Evolutionary conservation across 352 stramenopile species (phyloP), one percentile per base, ranked within the genome.

Genomic region (Pythium inflatum): DNA sequence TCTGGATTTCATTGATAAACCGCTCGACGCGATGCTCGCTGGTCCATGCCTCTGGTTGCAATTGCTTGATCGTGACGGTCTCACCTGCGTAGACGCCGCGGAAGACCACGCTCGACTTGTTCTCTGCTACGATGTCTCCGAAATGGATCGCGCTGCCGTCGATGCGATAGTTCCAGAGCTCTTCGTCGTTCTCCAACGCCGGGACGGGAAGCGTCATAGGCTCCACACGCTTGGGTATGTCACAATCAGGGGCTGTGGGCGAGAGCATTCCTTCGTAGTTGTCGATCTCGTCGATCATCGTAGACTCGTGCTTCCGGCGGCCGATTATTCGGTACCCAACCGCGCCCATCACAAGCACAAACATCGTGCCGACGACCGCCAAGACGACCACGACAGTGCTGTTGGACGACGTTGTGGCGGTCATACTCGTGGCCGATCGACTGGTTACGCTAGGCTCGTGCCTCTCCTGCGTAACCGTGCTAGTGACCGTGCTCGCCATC

Each of bases 1-100:
- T 49, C n/a, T 66, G 61, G 43, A 79, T 79, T 56, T 79, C 73
- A 36, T 71, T 56, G 60, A 76, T 72, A 28, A 79, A 79, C 50
- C 34, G 68, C 50, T 36, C 18, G 31, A 62, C 45, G n/a, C 16
- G 34, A n/a, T 27, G 22, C 46, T 75, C 50, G 24, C 73, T 48
- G 2, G 43, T 61, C n/a, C 67, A 62, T 12, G 40, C 66, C 9
- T 72, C 72, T 20, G 18, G 49, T 8, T 33, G 43, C 16, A 71
- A 22, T 31, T 66, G 53, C 64, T 71, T 71, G 7, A 66, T n/a
- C 1, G 31, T 54, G 3, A 71, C 64, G 13, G 16, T 28, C 3
- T 30, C 20, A 43, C 45, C 46, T 9, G 16, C 20, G 36, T 31
- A 71, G 2, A n/a, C 30, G 25, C 51, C 64, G 8, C 18, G 5